Conservation (phyloP, 495 filamentous ascomycete genomes). For the Daldinia concentrica region DNA sequence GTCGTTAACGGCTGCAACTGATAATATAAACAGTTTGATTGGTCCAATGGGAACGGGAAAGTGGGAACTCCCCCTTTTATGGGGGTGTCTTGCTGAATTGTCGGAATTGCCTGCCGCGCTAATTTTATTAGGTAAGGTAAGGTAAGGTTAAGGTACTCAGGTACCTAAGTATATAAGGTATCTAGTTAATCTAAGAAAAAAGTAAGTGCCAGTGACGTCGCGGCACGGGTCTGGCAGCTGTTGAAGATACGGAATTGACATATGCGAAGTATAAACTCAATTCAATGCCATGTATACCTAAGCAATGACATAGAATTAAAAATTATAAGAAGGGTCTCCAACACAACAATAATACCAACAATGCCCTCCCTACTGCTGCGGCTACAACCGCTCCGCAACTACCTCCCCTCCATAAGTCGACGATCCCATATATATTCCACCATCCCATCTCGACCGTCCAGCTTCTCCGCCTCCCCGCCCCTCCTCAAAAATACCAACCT, state of each 20-base stretch:
- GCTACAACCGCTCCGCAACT: conserved; percentile 9
- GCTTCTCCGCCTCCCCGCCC: conserved; percentile 22
- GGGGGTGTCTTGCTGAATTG: not conserved
- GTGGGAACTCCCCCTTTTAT: conserved; percentile 12
- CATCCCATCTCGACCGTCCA: conserved; percentile 11
- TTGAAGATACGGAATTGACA: not conserved
- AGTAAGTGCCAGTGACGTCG: not conserved
- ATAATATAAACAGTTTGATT: conserved; percentile 1
- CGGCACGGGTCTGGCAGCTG: not conserved
- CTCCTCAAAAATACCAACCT: conserved; percentile 53
- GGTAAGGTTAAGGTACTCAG: not conserved
- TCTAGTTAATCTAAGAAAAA: not conserved
- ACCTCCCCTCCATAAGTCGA: not conserved
- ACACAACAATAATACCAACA: not conserved
- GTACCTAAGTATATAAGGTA: not conserved
- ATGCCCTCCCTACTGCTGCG: conserved; percentile 1
- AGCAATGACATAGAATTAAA: not conserved
- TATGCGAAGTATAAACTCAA: not conserved
- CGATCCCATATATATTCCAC: not conserved
- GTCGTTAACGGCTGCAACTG: not conserved
- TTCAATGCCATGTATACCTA: not conserved
- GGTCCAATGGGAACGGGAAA: conserved; percentile 2
- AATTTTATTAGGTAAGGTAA: not conserved
- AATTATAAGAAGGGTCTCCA: not conserved
- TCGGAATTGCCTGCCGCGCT: not conserved